Conservation (phyloP, 2,329 filamentous ascomycete species). For the Cladosporium sp. region DNA sequence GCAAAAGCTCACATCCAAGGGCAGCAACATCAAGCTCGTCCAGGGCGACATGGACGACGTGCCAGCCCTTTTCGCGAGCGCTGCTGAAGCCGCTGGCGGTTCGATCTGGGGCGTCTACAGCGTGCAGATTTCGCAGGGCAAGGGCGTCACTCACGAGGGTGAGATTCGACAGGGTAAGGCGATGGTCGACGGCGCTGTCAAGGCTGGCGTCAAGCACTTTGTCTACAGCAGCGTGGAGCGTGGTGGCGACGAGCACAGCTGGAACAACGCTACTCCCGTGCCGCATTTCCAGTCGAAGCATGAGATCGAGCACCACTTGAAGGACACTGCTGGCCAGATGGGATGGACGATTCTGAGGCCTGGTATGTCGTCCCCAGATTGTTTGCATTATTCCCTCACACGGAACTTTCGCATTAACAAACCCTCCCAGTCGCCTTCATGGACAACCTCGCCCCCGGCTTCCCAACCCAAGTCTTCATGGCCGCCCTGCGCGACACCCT, state of each 20-base stretch:
- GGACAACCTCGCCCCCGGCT: slow-evolving; percentile 57
- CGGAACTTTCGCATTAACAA: neutral
- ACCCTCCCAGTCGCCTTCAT: slow-evolving; percentile 57
- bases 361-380: slow-evolving; percentile 10
- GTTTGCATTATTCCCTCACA: neutral
- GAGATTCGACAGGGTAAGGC: slow-evolving; percentile 59
- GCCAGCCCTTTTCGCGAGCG: slow-evolving; percentile 51
- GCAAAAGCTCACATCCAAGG: slow-evolving; percentile 48
- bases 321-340: slow-evolving; percentile 53
- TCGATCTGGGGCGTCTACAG: slow-evolving; percentile 56
- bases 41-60: slow-evolving; percentile 56
- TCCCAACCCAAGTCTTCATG: slow-evolving; percentile 53
- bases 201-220: slow-evolving; percentile 59
- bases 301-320: slow-evolving; percentile 61
- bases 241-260: slow-evolving; percentile 56
- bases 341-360: slow-evolving; percentile 59
- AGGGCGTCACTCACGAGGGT: slow-evolving; percentile 44
- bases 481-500: slow-evolving; percentile 46
- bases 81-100: slow-evolving; percentile 37
- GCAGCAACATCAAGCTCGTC: slow-evolving; percentile 53
- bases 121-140: slow-evolving; percentile 55
- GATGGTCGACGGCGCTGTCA: slow-evolving; percentile 59
- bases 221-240: slow-evolving; percentile 66
- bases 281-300: slow-evolving; percentile 61
- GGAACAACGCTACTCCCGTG: slow-evolving; percentile 56